These are phyloP conservation scores for Bacterosira constricta DNA, from an alignment of 108 stramenopile species.

Conservation along the genomic window DNA sequence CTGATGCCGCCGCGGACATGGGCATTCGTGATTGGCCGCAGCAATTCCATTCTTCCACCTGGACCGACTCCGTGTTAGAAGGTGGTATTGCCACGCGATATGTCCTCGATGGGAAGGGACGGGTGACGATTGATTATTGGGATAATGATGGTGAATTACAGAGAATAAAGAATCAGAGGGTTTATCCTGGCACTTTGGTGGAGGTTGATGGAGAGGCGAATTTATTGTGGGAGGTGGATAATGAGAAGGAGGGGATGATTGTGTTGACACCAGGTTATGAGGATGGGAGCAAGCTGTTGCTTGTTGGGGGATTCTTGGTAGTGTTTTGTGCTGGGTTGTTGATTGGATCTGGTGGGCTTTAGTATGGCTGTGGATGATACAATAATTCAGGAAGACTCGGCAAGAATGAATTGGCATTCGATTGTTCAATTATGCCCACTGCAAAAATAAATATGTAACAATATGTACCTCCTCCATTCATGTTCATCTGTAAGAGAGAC, in stretches of 20 bases:
- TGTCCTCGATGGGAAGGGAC: slow-evolving; percentile 60
- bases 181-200: slow-evolving; percentile 62
- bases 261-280: slow-evolving; percentile 71
- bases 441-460: too few species aligned
- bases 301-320: slow-evolving; percentile 54
- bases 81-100: slow-evolving; percentile 57
- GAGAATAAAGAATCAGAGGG: slow-evolving; percentile 4
- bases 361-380: too few species aligned
- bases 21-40: slow-evolving; percentile 75
- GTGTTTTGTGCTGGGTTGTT: slow-evolving; percentile 60
- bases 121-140: slow-evolving; percentile 33
- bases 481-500: too few species aligned
- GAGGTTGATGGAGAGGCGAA: slow-evolving; percentile 60
- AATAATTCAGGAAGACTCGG: too few species aligned
- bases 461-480: too few species aligned
- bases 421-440: too few species aligned
- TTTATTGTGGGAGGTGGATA: slow-evolving; percentile 54
- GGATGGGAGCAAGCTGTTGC: slow-evolving; percentile 54
- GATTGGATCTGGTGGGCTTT: slow-evolving; percentile 34
- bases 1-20: slow-evolving; percentile 49
- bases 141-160: slow-evolving; percentile 11
- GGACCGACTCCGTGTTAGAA: slow-evolving; percentile 39
- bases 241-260: slow-evolving; percentile 55
- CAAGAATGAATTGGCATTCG: too few species aligned
- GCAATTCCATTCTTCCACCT: slow-evolving; percentile 41